These are phyloP conservation scores for Peribolospora baueri DNA, from an alignment of 768 basidiomycete genomes.

Conservation along the genomic window DNA sequence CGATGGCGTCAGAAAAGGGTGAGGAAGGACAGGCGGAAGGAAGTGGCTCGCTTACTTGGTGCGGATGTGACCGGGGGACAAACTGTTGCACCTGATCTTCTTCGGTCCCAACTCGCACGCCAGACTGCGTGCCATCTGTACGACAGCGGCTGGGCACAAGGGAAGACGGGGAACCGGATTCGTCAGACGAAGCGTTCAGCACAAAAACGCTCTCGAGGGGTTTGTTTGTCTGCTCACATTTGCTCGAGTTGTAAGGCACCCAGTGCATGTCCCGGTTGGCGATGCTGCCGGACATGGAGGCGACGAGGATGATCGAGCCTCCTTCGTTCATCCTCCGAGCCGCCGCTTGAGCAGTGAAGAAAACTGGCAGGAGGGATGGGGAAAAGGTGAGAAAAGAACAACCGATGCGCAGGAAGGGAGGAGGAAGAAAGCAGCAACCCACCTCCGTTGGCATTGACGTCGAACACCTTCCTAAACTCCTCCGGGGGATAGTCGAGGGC, in stretches of 20 bases:
- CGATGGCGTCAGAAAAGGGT: background rate
- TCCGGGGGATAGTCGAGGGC: slow-evolving; percentile 35
- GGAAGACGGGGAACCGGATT: background rate
- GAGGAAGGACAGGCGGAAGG: background rate
- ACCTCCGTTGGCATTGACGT: slow-evolving; percentile 31
- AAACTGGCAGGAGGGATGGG: slow-evolving; percentile 22
- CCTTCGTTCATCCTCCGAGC: slow-evolving; percentile 30
- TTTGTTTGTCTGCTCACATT: background rate
- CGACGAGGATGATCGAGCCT: slow-evolving; percentile 32
- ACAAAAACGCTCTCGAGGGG: slow-evolving; percentile 2
- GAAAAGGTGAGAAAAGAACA: background rate
- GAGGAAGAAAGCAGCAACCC: background rate
- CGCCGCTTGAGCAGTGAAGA: slow-evolving; percentile 38
- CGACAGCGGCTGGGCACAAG: slow-evolving; percentile 30
- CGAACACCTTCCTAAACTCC: slow-evolving; percentile 41
- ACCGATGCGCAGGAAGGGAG: background rate
- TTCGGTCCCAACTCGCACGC: slow-evolving; percentile 48
- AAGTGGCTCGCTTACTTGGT: slow-evolving; percentile 27
- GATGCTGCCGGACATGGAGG: slow-evolving; percentile 40
- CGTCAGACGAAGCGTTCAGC: background rate
- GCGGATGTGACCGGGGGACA: slow-evolving; percentile 47
- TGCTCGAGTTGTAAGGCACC: slow-evolving; percentile 5
- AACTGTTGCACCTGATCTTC: slow-evolving; percentile 45
- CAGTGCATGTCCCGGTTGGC: slow-evolving; percentile 34
- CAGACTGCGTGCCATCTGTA: slow-evolving; percentile 62